These are phyloP conservation scores for Barbarea vulgaris DNA, from an alignment of 345 rosid genomes.

Conservation along the genomic window DNA sequence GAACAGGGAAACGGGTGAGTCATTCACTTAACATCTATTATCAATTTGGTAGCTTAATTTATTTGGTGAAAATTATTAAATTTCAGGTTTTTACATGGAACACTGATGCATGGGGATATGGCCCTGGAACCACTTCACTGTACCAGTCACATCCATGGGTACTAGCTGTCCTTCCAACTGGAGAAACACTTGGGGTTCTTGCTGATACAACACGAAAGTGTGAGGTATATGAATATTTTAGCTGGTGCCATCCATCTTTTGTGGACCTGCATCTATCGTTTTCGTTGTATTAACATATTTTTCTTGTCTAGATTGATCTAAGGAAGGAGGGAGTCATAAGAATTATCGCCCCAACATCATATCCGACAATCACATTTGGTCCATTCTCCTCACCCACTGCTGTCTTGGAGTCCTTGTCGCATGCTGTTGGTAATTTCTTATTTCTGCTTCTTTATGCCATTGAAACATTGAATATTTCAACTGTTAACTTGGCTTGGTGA, in stretches of 20 bases:
- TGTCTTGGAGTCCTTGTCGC: conserved; percentile 74
- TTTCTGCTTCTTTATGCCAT: conserved; percentile 7
- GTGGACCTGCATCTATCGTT: background rate
- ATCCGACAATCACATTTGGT: conserved; percentile 87
- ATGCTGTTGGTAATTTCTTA: conserved; percentile 68
- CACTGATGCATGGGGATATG: conserved; percentile 87
- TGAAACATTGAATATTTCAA: background rate
- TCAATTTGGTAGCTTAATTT: background rate
- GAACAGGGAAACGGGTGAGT: conserved; percentile 85
- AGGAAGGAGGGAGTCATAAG: conserved; percentile 57
- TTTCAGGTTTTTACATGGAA: conserved; percentile 90
- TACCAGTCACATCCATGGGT: conserved; percentile 99
- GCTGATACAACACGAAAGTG: conserved; percentile 86
- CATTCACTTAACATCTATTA: background rate
- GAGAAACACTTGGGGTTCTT: conserved; percentile 86
- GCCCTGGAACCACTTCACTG: conserved; percentile 79
- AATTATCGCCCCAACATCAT: conserved; percentile 57
- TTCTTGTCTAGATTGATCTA: conserved; percentile 75
- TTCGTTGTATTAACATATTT: background rate
- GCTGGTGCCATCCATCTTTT: background rate
- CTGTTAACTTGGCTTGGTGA: conserved; percentile 5
- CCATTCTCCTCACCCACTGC: conserved; percentile 73
- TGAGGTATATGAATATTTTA: conserved; percentile 57
- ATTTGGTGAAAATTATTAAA: background rate
- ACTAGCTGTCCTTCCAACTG: conserved; percentile 77